Percentiles rank a stretch among this genome's conserved stretches.
These are phyloP conservation scores for Angomonas ambiguus DNA, from an alignment of 208 protist genomes.

Conservation along the genomic window DNA sequence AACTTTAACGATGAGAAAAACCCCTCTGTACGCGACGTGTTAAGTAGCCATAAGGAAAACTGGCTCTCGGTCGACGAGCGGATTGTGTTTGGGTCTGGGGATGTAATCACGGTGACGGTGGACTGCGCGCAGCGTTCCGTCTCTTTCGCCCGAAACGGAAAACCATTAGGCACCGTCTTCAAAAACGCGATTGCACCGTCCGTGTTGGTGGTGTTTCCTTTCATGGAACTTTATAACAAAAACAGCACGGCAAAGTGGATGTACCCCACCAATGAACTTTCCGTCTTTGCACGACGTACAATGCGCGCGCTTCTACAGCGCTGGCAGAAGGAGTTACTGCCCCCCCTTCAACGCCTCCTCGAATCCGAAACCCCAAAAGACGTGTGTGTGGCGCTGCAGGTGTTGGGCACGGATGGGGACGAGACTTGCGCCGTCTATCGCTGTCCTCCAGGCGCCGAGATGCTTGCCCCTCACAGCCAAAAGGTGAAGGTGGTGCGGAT, in stretches of 20 bases:
- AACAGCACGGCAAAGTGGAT: slow-evolving; percentile 74
- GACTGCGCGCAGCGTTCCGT: slow-evolving; percentile 51
- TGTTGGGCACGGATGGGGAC: slow-evolving; percentile 80
- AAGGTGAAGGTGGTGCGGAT: slow-evolving; percentile 43
- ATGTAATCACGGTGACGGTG: slow-evolving; percentile 79
- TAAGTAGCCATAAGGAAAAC: slow-evolving; percentile 45
- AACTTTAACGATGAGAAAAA: slow-evolving; percentile 40
- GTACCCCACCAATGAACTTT: slow-evolving; percentile 52
- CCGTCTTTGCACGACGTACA: slow-evolving; percentile 48
- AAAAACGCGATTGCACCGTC: slow-evolving; percentile 38
- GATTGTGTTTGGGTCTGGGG: slow-evolving; percentile 80
- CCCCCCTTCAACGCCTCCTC: slow-evolving; percentile 28
- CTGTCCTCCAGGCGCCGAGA: slow-evolving; percentile 29
- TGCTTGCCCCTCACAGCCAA: slow-evolving; percentile 14
- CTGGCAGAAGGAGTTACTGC: slow-evolving; percentile 44
- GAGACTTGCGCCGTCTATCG: slow-evolving; percentile 60
- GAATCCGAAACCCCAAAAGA: slow-evolving; percentile 7
- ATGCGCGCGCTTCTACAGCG: slow-evolving; percentile 64
- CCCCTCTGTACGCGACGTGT: slow-evolving; percentile 20
- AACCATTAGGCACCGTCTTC: slow-evolving; percentile 61
- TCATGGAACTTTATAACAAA: slow-evolving; percentile 76
- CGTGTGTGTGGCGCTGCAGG: slow-evolving; percentile 22
- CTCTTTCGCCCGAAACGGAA: slow-evolving; percentile 73
- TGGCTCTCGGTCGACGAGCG: slow-evolving; percentile 61
- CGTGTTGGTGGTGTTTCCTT: slow-evolving; percentile 67